phyloP scores from a whole-genome alignment of 345 rosid genomes.

The Draba incana region DNA sequence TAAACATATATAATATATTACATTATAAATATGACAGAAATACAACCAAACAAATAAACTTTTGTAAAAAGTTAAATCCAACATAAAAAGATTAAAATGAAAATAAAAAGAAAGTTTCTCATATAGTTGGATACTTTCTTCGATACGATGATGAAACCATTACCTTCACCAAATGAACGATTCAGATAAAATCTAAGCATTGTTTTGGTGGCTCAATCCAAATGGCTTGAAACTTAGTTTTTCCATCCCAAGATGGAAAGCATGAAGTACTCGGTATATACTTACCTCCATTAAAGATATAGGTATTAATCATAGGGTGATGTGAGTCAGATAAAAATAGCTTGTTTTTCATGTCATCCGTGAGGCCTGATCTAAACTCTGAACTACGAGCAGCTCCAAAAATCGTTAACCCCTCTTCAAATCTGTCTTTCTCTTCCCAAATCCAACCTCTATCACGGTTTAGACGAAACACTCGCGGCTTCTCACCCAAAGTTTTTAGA shows the following conservation, averaged over 20 bases:
- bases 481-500: neutral
- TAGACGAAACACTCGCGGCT: neutral
- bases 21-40: no score
- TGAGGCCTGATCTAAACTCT: neutral
- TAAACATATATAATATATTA: no score
- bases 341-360: neutral
- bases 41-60: no score
- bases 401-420: neutral
- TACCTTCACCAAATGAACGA: neutral
- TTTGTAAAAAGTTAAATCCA: no score
- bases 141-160: no score
- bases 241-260: neutral
- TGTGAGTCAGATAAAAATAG: neutral
- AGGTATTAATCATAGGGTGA: neutral
- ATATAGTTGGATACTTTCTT: no score
- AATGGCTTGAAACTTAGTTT: neutral
- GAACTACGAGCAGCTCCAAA: neutral
- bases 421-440: constrained; percentile 1
- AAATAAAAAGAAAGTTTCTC: no score
- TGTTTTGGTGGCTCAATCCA: constrained; percentile 19
- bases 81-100: no score
- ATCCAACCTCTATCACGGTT: neutral
- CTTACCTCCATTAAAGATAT: neutral
- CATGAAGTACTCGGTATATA: neutral
- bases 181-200: neutral